Percentiles rank a stretch among this genome's conserved stretches.
Evolutionary conservation across 805 yeast species (phyloP).

Genomic region (Candida xyloterini): DNA sequence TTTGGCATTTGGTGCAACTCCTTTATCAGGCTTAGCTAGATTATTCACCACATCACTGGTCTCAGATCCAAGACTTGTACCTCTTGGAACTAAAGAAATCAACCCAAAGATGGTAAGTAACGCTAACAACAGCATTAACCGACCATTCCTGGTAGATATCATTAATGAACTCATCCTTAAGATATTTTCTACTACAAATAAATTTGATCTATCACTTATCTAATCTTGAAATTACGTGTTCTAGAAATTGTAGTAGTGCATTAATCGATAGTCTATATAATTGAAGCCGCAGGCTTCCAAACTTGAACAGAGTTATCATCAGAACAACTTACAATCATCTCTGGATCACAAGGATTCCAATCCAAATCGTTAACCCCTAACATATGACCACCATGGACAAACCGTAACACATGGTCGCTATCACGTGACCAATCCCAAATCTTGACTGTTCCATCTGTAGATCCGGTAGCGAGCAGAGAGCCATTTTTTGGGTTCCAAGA

Average conservation of each 20-base stretch:
- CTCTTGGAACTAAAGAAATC: constrained; percentile 8
- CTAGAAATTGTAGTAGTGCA: neutral
- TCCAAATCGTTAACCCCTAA: constrained; percentile 79
- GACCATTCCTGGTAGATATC: constrained; percentile 1
- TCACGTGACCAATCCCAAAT: constrained; percentile 51
- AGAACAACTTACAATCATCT: constrained; percentile 72
- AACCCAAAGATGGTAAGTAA: constrained; percentile 6
- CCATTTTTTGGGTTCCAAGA: constrained; percentile 67
- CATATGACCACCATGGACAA: constrained; percentile 84
- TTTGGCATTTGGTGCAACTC: constrained; percentile 1
- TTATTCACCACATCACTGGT: neutral
- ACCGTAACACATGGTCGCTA: constrained; percentile 36
- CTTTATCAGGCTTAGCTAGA: constrained; percentile 7
- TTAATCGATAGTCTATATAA: constrained; percentile 5
- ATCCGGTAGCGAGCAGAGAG: constrained; percentile 60
- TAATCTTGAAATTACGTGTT: constrained; percentile 6
- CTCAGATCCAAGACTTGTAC: neutral
- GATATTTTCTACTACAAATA: neutral
- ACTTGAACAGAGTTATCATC: constrained; percentile 86
- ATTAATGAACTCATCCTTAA: constrained; percentile 9
- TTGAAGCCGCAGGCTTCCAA: constrained; percentile 60
- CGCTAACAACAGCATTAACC: constrained; percentile 5
- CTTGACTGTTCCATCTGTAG: constrained; percentile 61
- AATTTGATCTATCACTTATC: neutral
- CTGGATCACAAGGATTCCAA: constrained; percentile 74